phyloP scores from a whole-genome alignment of 2,329 filamentous ascomycete species.

The Nothopassalora personata region DNA sequence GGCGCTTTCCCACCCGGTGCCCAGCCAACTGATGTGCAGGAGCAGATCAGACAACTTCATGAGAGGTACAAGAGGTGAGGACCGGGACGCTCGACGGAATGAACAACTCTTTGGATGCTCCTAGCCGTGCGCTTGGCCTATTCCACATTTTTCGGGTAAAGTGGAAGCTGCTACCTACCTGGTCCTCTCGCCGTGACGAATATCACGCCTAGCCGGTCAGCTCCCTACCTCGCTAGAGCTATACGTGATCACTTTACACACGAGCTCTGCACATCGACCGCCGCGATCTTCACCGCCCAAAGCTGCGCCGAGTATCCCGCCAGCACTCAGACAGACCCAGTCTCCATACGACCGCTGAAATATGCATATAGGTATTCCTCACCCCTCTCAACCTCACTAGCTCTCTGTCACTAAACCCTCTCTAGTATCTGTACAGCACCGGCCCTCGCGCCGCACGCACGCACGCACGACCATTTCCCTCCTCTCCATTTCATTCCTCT shows the following conservation, averaged over 20 bases:
- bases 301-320: too few relatives aligned
- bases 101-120: neutral
- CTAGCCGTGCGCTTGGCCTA: neutral
- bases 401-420: neutral
- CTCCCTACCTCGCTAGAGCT: too few relatives aligned
- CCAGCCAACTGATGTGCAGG: slow-evolving; percentile 50
- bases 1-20: slow-evolving; percentile 35
- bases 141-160: too few relatives aligned
- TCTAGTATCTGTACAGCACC: neutral
- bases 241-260: too few relatives aligned
- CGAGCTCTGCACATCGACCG: too few relatives aligned
- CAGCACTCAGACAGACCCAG: too few relatives aligned
- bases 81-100: neutral
- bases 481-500: neutral
- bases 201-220: too few relatives aligned
- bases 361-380: neutral
- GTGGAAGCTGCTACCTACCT: too few relatives aligned
- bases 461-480: neutral
- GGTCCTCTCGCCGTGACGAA: too few relatives aligned
- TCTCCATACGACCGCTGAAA: too few relatives aligned
- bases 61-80: slow-evolving; percentile 24
- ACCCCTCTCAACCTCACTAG: neutral
- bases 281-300: too few relatives aligned
- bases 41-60: slow-evolving; percentile 33
- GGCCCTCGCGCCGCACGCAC: neutral